Evolutionary conservation across 768 basidiomycete genomes (phyloP).

Genomic region (Sporobolomyces pararoseus): DNA sequence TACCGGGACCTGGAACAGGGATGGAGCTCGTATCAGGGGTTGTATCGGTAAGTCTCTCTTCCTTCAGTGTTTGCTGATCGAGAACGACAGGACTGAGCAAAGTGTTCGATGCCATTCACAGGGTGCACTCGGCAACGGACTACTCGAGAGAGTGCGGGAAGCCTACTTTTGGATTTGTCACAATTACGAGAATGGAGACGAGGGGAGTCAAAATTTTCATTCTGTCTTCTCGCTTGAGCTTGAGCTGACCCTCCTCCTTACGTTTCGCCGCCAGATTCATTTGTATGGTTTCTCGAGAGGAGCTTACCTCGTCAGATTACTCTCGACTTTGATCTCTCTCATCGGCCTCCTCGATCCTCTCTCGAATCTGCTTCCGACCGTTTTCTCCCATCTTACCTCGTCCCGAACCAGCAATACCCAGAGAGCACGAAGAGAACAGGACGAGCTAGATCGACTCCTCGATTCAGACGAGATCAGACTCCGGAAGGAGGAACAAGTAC

Average conservation of each 20-base stretch:
- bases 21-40: not conserved
- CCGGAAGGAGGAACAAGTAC: conserved; percentile 22
- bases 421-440: not conserved
- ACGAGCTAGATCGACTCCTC: not conserved
- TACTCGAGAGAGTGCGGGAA: conserved; percentile 24
- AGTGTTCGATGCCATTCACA: not conserved
- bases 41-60: not conserved
- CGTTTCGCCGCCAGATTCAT: conserved; percentile 17
- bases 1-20: conserved; percentile 17
- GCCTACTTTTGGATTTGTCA: conserved; percentile 30
- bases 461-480: not conserved
- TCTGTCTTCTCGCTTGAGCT: not conserved
- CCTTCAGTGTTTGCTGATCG: not conserved
- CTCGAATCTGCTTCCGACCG: conserved; percentile 25
- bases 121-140: conserved; percentile 1
- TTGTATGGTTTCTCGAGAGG: conserved; percentile 43
- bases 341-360: conserved; percentile 32
- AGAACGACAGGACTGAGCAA: too few relatives aligned
- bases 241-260: too few relatives aligned
- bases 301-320: conserved; percentile 38
- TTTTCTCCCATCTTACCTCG: conserved; percentile 29
- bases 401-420: conserved; percentile 1
- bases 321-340: conserved; percentile 33
- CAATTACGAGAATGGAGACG: conserved; percentile 34
- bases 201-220: conserved; percentile 3